Base-by-base conservation (phyloP, 768 basidiomycete species). In the Cystobasidium onofrii region DNA sequence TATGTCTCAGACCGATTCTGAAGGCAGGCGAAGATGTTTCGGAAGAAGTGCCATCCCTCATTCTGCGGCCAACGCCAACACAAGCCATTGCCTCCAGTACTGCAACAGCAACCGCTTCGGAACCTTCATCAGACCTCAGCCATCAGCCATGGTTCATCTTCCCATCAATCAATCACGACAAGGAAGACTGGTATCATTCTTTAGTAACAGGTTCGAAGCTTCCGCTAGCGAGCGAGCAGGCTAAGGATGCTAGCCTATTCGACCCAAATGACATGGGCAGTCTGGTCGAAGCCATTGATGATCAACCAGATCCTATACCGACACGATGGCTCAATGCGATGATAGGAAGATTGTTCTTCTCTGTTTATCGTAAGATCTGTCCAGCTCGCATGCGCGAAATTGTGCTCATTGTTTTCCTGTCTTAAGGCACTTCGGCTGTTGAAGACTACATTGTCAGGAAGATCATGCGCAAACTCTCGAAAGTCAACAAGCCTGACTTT, bases 311-410 rank as follows among this genome's bases (percentile, higher is more conserved):
- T 80, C 89, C 93, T 75, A 93, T 97, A 73, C 94, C 93, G 1
- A 92, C 93, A 87, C 89, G 95, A 2, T 99, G 96, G 96, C 83
- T 97, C 61, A 99, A 99, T 79, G 96, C 92, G 0, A 83, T 98
- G 69, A 82, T 98, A 74, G 96, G 94, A 1, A 88, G 96, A 23
- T 79, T 97, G 15, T 97, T 97, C 84, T 91, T 95, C 83, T 89
- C 89, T 76, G 87, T 90, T 79, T 95, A 96, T 31, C 50, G 69
- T 69, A 27, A 34, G 66, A 6, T 31, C 9, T 43, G 10, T 54
- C 29, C 7, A 27, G 12, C 20, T 10, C 46, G 6, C 46, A 9
- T 9, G 18, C 31, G 66, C n/a, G n/a, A 7, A 54, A 10, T 23
- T n/a, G n/a, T n/a, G n/a, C n/a, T n/a, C n/a, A n/a, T n/a, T n/a